Conservation (phyloP, 1,139 yeast species). For the Candida tropicalis region DNA sequence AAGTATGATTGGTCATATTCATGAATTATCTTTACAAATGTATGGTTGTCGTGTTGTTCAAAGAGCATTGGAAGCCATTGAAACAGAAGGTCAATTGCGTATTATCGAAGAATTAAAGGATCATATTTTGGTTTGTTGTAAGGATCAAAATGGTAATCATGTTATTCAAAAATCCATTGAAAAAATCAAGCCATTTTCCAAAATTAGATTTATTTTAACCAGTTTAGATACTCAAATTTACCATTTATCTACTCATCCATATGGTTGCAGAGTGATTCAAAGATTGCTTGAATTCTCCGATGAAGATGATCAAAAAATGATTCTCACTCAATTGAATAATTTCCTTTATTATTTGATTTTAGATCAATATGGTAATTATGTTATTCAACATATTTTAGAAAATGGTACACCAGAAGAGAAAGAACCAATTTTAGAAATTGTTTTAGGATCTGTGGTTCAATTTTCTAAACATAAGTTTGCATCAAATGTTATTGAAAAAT, state of each 20-base stretch:
- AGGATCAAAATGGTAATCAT: conserved; percentile 98
- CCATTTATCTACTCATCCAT: conserved; percentile 91
- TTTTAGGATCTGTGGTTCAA: conserved; percentile 64
- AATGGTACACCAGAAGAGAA: conserved; percentile 60
- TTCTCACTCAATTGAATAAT: conserved; percentile 70
- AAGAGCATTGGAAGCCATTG: conserved; percentile 81
- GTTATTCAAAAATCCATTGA: conserved; percentile 96
- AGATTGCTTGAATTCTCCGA: conserved; percentile 80
- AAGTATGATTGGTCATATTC: conserved; percentile 76
- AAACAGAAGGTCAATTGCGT: conserved; percentile 65
- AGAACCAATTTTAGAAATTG: conserved; percentile 43
- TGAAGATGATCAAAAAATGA: conserved; percentile 61
- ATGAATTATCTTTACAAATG: conserved; percentile 85
- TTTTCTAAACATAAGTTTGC: conserved; percentile 96
- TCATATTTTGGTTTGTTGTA: conserved; percentile 75
- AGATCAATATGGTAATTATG: conserved; percentile 97
- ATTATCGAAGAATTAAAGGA: conserved; percentile 74
- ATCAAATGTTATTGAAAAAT: conserved; percentile 94
- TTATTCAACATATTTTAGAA: conserved; percentile 92
- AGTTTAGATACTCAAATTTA: conserved; percentile 79
- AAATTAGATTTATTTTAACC: conserved; percentile 70
- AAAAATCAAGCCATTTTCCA: conserved; percentile 65
- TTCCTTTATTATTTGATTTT: conserved; percentile 80
- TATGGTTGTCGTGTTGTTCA: conserved; percentile 98
- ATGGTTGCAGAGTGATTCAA: conserved; percentile 97